Percentiles rank a stretch among this genome's conserved stretches.
phyloP scores from a whole-genome alignment of 1,284 basidiomycete species.

The Papiliotrema flavescens region DNA sequence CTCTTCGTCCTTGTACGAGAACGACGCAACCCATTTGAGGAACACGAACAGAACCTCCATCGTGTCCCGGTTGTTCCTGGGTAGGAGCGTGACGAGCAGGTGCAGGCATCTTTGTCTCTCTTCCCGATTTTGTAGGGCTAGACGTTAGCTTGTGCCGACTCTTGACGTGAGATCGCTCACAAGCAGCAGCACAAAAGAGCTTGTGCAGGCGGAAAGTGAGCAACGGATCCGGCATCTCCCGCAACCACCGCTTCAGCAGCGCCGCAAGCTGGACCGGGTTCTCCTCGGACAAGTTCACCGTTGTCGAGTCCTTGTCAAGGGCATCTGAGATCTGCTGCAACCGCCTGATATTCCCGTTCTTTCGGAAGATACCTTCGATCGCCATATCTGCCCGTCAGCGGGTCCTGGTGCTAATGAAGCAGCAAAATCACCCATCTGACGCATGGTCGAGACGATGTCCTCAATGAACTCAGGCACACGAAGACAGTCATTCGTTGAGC shows the following conservation, averaged over 20 bases:
- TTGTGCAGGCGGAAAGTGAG: conserved; percentile 92
- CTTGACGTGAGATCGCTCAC: conserved; percentile 53
- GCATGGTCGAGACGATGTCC: conserved; percentile 96
- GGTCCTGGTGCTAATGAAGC: background rate
- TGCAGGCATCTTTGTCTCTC: conserved; percentile 83
- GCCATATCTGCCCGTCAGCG: conserved; percentile 73
- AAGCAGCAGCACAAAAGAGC: conserved; percentile 80
- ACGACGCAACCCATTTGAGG: conserved; percentile 98
- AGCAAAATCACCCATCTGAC: conserved; percentile 83
- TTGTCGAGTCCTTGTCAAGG: conserved; percentile 85
- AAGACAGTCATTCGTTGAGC: conserved; percentile 78
- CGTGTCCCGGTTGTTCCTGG: conserved; percentile 91
- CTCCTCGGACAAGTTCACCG: conserved; percentile 88
- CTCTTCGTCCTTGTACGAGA: conserved; percentile 96
- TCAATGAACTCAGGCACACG: conserved; percentile 96
- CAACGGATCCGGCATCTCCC: conserved; percentile 93
- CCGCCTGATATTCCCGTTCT: conserved; percentile 94
- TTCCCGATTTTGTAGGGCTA: conserved; percentile 69
- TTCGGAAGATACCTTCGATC: conserved; percentile 96
- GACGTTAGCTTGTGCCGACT: background rate
- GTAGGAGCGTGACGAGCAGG: conserved; percentile 79
- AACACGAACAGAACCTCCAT: conserved; percentile 98
- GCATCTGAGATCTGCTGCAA: conserved; percentile 86
- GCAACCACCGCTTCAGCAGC: conserved; percentile 92
- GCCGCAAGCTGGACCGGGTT: conserved; percentile 97